Conservation (phyloP, 2,329 filamentous ascomycete genomes). For the Raffaelea arxii region DNA sequence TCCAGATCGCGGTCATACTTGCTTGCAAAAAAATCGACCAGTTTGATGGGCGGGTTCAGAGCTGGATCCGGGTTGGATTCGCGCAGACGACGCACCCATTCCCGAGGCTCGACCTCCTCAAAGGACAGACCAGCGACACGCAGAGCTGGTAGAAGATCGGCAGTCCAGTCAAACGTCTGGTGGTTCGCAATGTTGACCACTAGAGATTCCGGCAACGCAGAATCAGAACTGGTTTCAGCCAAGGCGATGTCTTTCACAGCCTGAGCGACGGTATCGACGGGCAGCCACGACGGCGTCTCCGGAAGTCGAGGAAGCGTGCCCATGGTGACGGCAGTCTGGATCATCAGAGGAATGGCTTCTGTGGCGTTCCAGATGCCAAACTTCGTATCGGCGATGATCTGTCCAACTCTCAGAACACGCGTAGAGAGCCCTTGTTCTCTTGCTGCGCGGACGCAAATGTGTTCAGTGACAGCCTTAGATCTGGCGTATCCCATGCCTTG, state of each 20-base stretch:
- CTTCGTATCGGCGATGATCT: constrained; percentile 37
- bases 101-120: constrained; percentile 28
- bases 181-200: constrained; percentile 39
- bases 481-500: constrained; percentile 41
- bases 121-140: constrained; percentile 31
- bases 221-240: constrained; percentile 15
- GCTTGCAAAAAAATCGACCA: constrained; percentile 40
- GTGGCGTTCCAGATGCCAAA: constrained; percentile 40
- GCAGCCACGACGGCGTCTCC: constrained; percentile 35
- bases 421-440: constrained; percentile 7
- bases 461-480: constrained; percentile 4
- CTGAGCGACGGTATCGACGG: constrained; percentile 33
- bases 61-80: constrained; percentile 17
- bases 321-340: constrained; percentile 33
- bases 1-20: constrained; percentile 32
- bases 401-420: constrained; percentile 36
- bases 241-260: constrained; percentile 26
- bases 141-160: constrained; percentile 34
- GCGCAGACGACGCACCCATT: constrained; percentile 34
- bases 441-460: constrained; percentile 2
- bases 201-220: neutral
- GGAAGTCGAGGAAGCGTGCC: constrained; percentile 34
- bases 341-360: constrained; percentile 42
- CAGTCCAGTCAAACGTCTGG: constrained; percentile 26
- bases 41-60: constrained; percentile 42